These are phyloP conservation scores for Afroboletus lepidellus DNA, from an alignment of 1,284 basidiomycete species.

Conservation along the genomic window DNA sequence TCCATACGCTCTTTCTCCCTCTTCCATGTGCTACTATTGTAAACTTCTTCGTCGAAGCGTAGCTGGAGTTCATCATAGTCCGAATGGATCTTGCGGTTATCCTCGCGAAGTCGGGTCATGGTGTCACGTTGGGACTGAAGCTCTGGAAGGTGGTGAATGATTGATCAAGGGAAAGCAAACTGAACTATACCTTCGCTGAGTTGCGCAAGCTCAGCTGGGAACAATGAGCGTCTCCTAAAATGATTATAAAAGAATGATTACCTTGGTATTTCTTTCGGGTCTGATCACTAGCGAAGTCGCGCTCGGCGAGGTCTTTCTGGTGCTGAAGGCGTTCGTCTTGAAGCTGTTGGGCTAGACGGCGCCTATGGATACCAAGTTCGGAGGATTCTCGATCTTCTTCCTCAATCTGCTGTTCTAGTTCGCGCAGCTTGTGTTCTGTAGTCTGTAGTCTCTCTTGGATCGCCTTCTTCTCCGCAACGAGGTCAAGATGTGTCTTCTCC, in stretches of 20 bases:
- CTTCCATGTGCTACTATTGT: constrained; percentile 78
- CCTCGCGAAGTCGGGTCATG: constrained; percentile 74
- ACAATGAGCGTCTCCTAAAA: constrained; percentile 5
- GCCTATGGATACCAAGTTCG: constrained; percentile 61
- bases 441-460: constrained; percentile 50
- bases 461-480: constrained; percentile 52
- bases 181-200: constrained; percentile 65
- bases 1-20: constrained; percentile 85
- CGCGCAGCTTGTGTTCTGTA: constrained; percentile 55
- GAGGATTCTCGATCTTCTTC: constrained; percentile 69
- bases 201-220: constrained; percentile 67
- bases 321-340: constrained; percentile 77
- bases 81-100: constrained; percentile 73
- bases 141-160: constrained; percentile 41
- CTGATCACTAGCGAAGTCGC: constrained; percentile 75
- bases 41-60: constrained; percentile 74
- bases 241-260: constrained; percentile 27
- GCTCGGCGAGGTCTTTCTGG: constrained; percentile 71
- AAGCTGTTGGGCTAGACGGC: constrained; percentile 67
- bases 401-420: constrained; percentile 65
- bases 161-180: background rate
- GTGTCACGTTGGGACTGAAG: constrained; percentile 74
- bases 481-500: constrained; percentile 59
- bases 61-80: constrained; percentile 77
- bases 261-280: constrained; percentile 84